These are phyloP conservation scores for Colletotrichum tofieldiae DNA, from an alignment of 2,329 filamentous ascomycete genomes.

Conservation along the genomic window DNA sequence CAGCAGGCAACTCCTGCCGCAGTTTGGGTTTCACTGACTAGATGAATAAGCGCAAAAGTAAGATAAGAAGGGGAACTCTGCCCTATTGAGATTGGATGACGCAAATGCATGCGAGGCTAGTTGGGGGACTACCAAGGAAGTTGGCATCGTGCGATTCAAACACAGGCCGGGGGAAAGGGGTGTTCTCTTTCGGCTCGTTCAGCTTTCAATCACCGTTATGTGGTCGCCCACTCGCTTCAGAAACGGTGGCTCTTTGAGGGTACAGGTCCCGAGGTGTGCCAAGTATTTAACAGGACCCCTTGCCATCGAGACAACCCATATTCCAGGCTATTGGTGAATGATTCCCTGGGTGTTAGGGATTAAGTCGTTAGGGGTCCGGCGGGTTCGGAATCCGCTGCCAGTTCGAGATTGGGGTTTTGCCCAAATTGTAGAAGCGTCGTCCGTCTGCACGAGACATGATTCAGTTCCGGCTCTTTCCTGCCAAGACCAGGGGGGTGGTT, in stretches of 20 bases:
- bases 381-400: neutral
- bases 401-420: slow-evolving; percentile 1
- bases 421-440: neutral
- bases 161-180: neutral
- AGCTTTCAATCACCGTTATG: neutral
- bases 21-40: neutral
- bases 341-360: neutral
- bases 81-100: slow-evolving; percentile 3
- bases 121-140: slow-evolving; percentile 1
- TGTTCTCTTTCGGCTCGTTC: neutral
- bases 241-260: slow-evolving; percentile 27
- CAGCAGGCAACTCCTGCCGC: slow-evolving; percentile 1
- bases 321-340: neutral
- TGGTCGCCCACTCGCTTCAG: neutral
- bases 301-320: neutral
- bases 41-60: neutral
- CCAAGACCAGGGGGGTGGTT: neutral
- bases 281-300: slow-evolving; percentile 4
- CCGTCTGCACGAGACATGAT: slow-evolving; percentile 1
- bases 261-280: slow-evolving; percentile 16
- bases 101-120: neutral
- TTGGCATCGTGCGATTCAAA: slow-evolving; percentile 9
- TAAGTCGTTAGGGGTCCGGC: neutral
- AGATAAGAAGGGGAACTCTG: slow-evolving; percentile 7
- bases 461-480: slow-evolving; percentile 17